Percentiles rank a stretch among this genome's conserved stretches.
These are phyloP conservation scores for Austroboletus novae-zelandiae DNA, from an alignment of 1,284 basidiomycete species.

Conservation along the genomic window DNA sequence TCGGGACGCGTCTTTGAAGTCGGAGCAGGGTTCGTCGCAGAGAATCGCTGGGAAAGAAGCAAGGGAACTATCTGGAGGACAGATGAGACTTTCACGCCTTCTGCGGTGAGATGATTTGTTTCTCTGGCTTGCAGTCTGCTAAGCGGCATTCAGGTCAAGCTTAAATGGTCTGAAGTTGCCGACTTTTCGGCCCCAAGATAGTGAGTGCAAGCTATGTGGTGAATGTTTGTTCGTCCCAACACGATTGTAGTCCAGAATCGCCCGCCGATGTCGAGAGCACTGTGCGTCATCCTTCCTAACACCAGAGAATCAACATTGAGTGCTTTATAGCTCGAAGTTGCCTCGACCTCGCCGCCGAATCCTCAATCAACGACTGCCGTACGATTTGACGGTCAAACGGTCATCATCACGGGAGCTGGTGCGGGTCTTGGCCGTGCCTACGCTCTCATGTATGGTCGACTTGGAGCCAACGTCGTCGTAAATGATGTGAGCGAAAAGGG, in stretches of 20 bases:
- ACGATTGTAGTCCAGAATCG: constrained; percentile 54
- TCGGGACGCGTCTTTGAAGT: constrained; percentile 91
- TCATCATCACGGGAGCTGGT: constrained; percentile 92
- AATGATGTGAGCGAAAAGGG: constrained; percentile 93
- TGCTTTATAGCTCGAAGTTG: constrained; percentile 60
- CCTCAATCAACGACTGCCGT: constrained; percentile 70
- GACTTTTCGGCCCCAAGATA: constrained; percentile 81
- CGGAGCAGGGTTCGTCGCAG: constrained; percentile 91
- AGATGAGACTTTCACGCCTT: constrained; percentile 90
- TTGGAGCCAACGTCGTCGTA: constrained; percentile 95
- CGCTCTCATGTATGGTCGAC: constrained; percentile 85
- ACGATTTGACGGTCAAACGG: constrained; percentile 87
- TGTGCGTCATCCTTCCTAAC: constrained; percentile 36
- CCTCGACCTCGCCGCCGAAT: constrained; percentile 71
- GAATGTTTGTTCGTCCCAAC: constrained; percentile 1
- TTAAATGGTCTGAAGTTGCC: constrained; percentile 77
- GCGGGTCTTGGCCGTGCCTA: constrained; percentile 92
- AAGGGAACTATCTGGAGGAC: constrained; percentile 89
- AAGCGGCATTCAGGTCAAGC: constrained; percentile 55
- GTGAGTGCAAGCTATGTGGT: constrained; percentile 40
- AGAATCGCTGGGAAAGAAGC: constrained; percentile 92
- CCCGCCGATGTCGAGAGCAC: constrained; percentile 70
- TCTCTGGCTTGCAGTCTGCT: not conserved
- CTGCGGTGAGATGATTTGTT: constrained; percentile 61
- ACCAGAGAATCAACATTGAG: constrained; percentile 3